Conservation (phyloP, 305 asterid genomes). For the Fraxinus floribunda region DNA sequence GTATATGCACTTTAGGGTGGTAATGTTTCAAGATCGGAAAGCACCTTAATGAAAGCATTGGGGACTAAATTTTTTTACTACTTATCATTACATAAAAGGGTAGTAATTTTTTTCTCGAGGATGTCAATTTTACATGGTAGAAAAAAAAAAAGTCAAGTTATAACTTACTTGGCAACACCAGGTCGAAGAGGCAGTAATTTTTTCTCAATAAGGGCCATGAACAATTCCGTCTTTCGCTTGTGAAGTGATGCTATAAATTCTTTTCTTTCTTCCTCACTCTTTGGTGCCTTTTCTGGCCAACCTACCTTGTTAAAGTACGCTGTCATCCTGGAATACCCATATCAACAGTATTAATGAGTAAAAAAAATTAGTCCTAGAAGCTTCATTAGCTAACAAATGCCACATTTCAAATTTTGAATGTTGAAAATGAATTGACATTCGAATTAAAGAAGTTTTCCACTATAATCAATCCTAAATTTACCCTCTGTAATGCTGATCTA, state of each 20-base stretch:
- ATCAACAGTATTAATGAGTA: not conserved
- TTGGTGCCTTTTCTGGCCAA: constrained; percentile 97
- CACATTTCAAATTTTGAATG: constrained; percentile 5
- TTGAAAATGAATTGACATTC: not conserved
- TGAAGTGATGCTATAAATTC: constrained; percentile 85
- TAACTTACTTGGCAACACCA: constrained; percentile 81
- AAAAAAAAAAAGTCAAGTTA: not conserved
- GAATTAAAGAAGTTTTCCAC: not conserved
- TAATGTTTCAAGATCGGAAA: not conserved
- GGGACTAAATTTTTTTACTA: not conserved
- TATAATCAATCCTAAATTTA: not conserved
- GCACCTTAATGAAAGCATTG: not conserved
- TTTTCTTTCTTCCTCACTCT: constrained; percentile 74
- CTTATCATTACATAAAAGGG: not conserved
- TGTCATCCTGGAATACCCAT: constrained; percentile 64
- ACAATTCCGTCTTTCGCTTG: constrained; percentile 81
- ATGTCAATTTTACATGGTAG: not conserved
- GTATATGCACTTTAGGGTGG: not conserved
- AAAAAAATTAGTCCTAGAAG: not conserved
- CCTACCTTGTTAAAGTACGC: constrained; percentile 90
- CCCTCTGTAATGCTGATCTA: not conserved
- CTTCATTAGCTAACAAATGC: constrained; percentile 4
- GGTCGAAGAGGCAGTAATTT: constrained; percentile 91
- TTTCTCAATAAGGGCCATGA: constrained; percentile 88
- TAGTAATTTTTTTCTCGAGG: not conserved